A percentile compares a stretch with the other conserved stretches of the same genome.
Conservation (phyloP, 2,329 filamentous ascomycete genomes). For the Eutypella sp. region DNA sequence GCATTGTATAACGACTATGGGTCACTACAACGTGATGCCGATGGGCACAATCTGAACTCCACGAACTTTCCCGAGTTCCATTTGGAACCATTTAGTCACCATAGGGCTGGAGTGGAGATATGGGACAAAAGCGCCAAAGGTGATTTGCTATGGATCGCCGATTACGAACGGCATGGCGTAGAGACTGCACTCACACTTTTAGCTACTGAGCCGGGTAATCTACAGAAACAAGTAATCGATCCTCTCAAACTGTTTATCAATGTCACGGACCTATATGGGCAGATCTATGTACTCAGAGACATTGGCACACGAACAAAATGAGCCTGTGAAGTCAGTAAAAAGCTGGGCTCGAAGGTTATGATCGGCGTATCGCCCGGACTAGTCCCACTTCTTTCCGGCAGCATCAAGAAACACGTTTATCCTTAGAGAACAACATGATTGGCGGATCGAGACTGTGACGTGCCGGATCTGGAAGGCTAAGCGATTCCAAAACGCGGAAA, state of each 20-base stretch:
- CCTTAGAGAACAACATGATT: too few relatives aligned
- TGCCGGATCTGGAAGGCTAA: not conserved
- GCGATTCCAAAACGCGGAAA: not conserved
- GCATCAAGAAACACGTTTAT: too few relatives aligned
- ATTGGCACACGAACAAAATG: conserved; percentile 3
- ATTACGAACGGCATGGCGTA: not conserved
- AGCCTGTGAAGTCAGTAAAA: too few relatives aligned
- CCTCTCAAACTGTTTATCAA: not conserved
- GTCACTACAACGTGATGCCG: not conserved
- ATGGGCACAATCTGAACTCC: not conserved
- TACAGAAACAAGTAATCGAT: not conserved
- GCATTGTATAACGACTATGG: conserved; percentile 1
- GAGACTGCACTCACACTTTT: not conserved
- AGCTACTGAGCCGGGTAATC: not conserved
- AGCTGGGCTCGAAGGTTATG: too few relatives aligned
- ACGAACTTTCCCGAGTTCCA: not conserved
- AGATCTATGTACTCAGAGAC: not conserved
- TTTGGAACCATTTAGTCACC: not conserved
- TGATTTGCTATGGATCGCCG: not conserved
- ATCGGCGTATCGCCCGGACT: not conserved
- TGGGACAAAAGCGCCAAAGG: not conserved
- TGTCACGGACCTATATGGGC: not conserved
- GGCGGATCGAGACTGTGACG: not conserved
- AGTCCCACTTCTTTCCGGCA: too few relatives aligned
- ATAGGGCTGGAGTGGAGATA: not conserved